Evolutionary conservation across 306 rosid species (phyloP), one percentile per base, ranked within the genome.

Genomic region (Fragaria ananassa): DNA sequence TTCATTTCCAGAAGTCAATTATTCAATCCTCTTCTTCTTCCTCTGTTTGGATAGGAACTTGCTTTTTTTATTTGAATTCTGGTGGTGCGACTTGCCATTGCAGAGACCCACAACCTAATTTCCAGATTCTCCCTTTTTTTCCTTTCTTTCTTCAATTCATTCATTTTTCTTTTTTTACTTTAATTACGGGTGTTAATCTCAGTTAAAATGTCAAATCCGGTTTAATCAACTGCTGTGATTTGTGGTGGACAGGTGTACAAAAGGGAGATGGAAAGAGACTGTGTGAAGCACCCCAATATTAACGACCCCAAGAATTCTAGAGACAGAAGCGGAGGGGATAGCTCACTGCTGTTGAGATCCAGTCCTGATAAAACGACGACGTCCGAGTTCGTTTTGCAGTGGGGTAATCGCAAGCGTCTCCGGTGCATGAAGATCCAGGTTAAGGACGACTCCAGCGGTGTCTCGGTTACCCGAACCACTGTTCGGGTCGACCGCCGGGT

Each of bases 321-420:
- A 63, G 96, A 91, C 64, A 89, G 83, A 87, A 74, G 31, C 74
- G 81, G 74, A 71, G 85, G 74, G 0, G 89, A 85, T 62, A 72
- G 79, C 15, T 87, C 97, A 18, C 75, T 83, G 78, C 83, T 87
- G 46, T 51, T 86, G 42, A 86, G 93, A 69, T 86, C 85, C 14
- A 78, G 79, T 23, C 80, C 86, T 8, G 78, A 88, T 29, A 93
- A 83, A 14, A 85, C 90, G 77, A 72, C 97, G 65, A 56, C 93
- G 73, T 81, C 96, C 2, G 91, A 89, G 75, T 88, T 91, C 72
- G 91, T 82, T 25, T 81, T 89, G 74, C 93, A 86, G 85, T 93
- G 98, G 98, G 98, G 98, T 51, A 93, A 90, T 82, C 91, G 96
- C 74, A 93, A 93, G 89, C 88, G 98, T 68, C 90, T 86, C 45